Percentiles rank a stretch among this genome's conserved stretches.
These are phyloP conservation scores for Solanum sejunctum DNA, from an alignment of 257 asterid species.

Conservation along the genomic window DNA sequence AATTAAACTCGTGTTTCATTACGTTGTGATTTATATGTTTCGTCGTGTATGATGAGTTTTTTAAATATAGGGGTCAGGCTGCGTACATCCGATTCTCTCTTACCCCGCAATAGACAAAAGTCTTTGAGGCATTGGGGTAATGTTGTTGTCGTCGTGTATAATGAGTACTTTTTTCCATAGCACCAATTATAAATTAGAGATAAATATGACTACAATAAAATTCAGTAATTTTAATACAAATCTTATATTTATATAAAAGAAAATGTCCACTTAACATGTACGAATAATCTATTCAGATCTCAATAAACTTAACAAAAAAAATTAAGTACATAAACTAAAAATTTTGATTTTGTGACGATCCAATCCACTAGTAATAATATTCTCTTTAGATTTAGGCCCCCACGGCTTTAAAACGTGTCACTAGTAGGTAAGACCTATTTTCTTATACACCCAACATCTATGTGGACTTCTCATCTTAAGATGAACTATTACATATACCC, in stretches of 20 bases:
- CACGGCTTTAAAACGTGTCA: no score
- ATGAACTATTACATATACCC: no score
- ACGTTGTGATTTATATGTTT: background rate
- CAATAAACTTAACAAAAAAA: background rate
- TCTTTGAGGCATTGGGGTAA: no score
- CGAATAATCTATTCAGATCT: background rate
- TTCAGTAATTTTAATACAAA: background rate
- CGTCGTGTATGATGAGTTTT: background rate
- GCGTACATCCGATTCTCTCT: no score
- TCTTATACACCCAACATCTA: no score
- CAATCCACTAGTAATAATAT: no score
- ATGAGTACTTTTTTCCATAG: background rate
- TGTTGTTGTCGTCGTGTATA: background rate
- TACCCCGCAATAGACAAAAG: no score
- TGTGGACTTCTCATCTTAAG: no score
- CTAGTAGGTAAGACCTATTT: no score
- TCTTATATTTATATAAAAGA: background rate
- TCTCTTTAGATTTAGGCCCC: no score
- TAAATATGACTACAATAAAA: background rate
- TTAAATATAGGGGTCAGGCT: no score
- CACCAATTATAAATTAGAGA: background rate
- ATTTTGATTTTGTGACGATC: background rate
- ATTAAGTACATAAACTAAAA: background rate
- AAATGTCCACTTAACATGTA: background rate
- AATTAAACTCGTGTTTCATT: background rate